Conservation (phyloP, 208 protist species). For the Trypanosomatidae sp. region DNA sequence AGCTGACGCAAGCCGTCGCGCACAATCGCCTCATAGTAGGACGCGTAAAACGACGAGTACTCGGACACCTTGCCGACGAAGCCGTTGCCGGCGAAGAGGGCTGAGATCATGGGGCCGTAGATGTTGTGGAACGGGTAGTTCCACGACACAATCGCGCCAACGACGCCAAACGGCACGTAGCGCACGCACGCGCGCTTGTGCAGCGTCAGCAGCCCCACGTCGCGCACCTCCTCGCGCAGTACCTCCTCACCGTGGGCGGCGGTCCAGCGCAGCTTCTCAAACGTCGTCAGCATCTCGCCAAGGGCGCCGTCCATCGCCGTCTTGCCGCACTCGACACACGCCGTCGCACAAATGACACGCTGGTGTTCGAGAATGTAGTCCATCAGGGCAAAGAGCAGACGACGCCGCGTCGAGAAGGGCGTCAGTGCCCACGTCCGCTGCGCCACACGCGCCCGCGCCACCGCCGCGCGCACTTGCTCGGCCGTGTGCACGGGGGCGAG, state of each 20-base stretch:
- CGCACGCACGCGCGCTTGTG: slow-evolving; percentile 77
- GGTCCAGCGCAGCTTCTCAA: slow-evolving; percentile 89
- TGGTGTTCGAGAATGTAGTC: slow-evolving; percentile 81
- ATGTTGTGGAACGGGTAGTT: slow-evolving; percentile 96
- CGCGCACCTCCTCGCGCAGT: slow-evolving; percentile 63
- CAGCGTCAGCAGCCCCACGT: slow-evolving; percentile 79
- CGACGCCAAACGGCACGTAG: slow-evolving; percentile 85
- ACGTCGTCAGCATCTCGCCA: slow-evolving; percentile 85
- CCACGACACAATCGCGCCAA: slow-evolving; percentile 89
- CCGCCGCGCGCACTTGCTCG: slow-evolving; percentile 47
- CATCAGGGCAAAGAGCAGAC: slow-evolving; percentile 72
- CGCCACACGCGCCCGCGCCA: slow-evolving; percentile 52
- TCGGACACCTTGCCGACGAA: slow-evolving; percentile 92
- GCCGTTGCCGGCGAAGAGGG: slow-evolving; percentile 91
- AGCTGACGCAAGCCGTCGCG: slow-evolving; percentile 70
- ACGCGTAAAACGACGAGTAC: slow-evolving; percentile 87
- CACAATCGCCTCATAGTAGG: slow-evolving; percentile 88
- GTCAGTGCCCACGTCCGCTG: slow-evolving; percentile 77
- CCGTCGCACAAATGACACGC: slow-evolving; percentile 73
- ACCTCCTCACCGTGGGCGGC: slow-evolving; percentile 65
- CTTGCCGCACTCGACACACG: slow-evolving; percentile 83
- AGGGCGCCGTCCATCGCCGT: slow-evolving; percentile 87
- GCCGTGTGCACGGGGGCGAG: slow-evolving; percentile 47
- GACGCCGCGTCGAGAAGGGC: slow-evolving; percentile 73
- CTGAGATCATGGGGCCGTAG: slow-evolving; percentile 88